phyloP scores from a whole-genome alignment of 1,139 yeast genomes.

The Debaryomyces nepalensis region DNA sequence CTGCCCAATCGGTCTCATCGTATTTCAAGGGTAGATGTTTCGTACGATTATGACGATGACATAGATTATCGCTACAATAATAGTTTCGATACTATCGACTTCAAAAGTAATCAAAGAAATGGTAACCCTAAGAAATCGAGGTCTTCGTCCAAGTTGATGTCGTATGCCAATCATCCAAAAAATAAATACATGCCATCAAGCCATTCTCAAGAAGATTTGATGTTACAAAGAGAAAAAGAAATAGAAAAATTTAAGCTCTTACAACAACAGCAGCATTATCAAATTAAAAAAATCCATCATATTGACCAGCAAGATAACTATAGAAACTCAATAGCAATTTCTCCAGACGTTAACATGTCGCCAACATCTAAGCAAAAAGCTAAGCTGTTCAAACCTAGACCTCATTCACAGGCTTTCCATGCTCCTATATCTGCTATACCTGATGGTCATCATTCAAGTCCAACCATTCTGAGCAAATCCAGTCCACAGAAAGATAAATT shows the following conservation, averaged over 20 bases:
- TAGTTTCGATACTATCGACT: constrained; percentile 29
- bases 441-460: constrained; percentile 1
- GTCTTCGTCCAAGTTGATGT: constrained; percentile 24
- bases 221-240: constrained; percentile 33
- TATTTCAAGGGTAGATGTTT: constrained; percentile 26
- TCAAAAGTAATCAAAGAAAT: constrained; percentile 10
- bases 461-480: constrained; percentile 14
- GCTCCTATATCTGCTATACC: constrained; percentile 4
- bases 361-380: constrained; percentile 12
- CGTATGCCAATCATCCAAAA: constrained; percentile 27
- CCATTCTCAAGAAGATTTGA: constrained; percentile 24
- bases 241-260: constrained; percentile 36
- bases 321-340: constrained; percentile 19
- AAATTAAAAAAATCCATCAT: constrained; percentile 27
- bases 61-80: constrained; percentile 29
- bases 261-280: constrained; percentile 40
- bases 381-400: constrained; percentile 20
- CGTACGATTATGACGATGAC: constrained; percentile 27
- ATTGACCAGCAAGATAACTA: constrained; percentile 17
- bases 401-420: constrained; percentile 22
- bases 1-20: constrained; percentile 23
- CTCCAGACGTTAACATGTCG: constrained; percentile 18
- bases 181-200: constrained; percentile 21
- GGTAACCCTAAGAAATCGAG: constrained; percentile 23
- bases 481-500: constrained; percentile 24